Base-by-base conservation (phyloP, 352 stramenopile genomes). In the Globisporangium spinosum region DNA sequence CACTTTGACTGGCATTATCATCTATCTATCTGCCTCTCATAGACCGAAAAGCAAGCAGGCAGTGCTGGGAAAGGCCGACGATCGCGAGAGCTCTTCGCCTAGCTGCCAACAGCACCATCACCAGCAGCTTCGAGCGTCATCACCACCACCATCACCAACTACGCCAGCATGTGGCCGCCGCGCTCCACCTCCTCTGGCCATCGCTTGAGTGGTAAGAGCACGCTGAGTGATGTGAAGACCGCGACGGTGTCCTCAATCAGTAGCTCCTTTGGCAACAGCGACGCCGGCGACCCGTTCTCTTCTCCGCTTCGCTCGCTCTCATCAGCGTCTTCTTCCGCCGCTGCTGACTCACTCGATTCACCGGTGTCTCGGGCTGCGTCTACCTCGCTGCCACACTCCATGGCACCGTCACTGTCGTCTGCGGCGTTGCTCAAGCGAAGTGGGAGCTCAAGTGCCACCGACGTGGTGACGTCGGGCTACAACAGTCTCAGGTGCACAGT, bases 221-320 rank as follows among this genome's bases (percentile, higher is more conserved):
- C 43, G 17, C 43, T 12, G 17, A 51, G 43, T 8, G 43, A 51
- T 0, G 43, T 17, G 43, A 49, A 5, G 15, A 22, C 43, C 15
- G 17, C 38, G 38, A 45, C 43, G 17, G 43, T 17, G 43, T 23
- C 43, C 43, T 23, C 43, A 10, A 7, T 51, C 49, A 56, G 49
- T n/a, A 27, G n/a, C 49, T 56, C n/a, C 49, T 56, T 56, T 17
- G 49, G 12, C 49, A n/a, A 56, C 9, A 56, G 49, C 49, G 49
- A 29, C 49, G n/a, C 49, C 6, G 17, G 43, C 6, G 43, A 22
- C 23, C 17, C 17, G 17, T 51, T 51, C 49, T 2, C 49, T 22
- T 29, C 49, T 25, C 10, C 49, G 2, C 22, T 55, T 8, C 47
- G n/a, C 9, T 55, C n/a, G 47, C n/a, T 56, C n/a, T 29, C 49